Evolutionary conservation across 768 basidiomycete species (phyloP), one percentile per base, ranked within the genome.

Genomic region (Auriculariales sp.): DNA sequence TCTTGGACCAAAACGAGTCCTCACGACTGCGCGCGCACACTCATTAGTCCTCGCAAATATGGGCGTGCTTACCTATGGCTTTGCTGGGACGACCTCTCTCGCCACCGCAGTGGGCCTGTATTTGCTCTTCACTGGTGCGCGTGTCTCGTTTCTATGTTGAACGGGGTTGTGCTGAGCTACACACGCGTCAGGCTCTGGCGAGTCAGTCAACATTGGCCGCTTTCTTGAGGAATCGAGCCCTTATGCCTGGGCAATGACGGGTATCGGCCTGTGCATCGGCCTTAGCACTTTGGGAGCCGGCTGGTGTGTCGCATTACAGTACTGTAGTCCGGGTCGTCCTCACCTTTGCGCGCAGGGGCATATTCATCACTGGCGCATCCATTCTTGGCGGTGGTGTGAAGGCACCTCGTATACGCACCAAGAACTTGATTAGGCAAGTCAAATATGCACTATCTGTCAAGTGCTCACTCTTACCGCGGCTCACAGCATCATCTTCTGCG

Each of bases 321-420:
- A 28, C 31, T 46, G 32, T 50, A 3, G 29, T 22, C 28, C 27
- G 3, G 10, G 6, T 14, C 4, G 35, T 27, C 53, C 28, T 53
- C 33, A 11, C 28, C 9, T 47, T 27, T 53, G 30, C 35, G 53
- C 31, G 52, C 52, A 98, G 94, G 94, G 94, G 94, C 47, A 98
- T 99, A 62, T 91, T 94, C 71, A 68, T 98, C 50, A 98, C 95
- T 1, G 95, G 95, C 49, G 69, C 93, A n/a, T 94, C 91, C 28
- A 92, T 99, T 57, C 73, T 99, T 28, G 94, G 94, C 39, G 95
- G 92, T 61, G 93, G 93, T 59, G 91, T 98, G 9, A 73, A 92
- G 35, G 76, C 91, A 44, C 94, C 94, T 10, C 74, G 94, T 56
- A 98, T 99, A 49, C 77, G 83, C 46, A 98, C 94, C 17, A 98